These are phyloP conservation scores for Blastocystis sp. DNA, from an alignment of 352 stramenopile genomes.

Conservation along the genomic window DNA sequence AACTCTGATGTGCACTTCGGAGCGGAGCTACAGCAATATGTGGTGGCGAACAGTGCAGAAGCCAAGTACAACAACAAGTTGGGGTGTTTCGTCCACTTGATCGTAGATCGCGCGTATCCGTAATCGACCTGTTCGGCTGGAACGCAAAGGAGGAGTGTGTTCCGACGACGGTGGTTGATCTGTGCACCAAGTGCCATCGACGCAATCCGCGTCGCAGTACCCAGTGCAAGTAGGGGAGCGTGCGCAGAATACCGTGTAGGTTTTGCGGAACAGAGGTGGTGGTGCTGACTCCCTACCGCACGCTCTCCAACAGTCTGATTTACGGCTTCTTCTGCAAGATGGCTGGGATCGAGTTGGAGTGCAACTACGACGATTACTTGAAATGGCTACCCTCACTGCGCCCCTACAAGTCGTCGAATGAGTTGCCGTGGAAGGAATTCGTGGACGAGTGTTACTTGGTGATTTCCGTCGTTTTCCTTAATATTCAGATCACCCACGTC, in stretches of 20 bases:
- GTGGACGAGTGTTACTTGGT: constrained; percentile 83
- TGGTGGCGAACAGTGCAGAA: constrained; percentile 77
- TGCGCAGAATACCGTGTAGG: constrained; percentile 80
- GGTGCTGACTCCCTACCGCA: constrained; percentile 19
- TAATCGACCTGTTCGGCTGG: constrained; percentile 84
- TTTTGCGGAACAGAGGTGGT: constrained; percentile 77
- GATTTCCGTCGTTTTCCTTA: neutral
- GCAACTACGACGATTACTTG: constrained; percentile 78
- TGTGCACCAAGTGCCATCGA: constrained; percentile 77
- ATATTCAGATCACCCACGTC: constrained; percentile 79
- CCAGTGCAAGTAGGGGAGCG: constrained; percentile 79
- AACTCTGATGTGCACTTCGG: constrained; percentile 81
- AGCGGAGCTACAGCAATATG: constrained; percentile 79
- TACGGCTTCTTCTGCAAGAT: constrained; percentile 73
- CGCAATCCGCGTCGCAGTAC: constrained; percentile 81
- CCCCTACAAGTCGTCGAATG: constrained; percentile 82
- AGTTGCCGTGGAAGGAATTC: constrained; percentile 81
- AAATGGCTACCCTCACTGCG: constrained; percentile 82
- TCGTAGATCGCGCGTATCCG: constrained; percentile 12
- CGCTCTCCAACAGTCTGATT: constrained; percentile 73
- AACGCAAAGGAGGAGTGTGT: constrained; percentile 79
- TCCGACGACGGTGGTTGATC: constrained; percentile 76
- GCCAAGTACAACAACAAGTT: neutral
- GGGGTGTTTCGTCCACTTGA: neutral
- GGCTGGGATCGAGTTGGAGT: constrained; percentile 69